Percentiles rank a stretch among this genome's conserved stretches.
Conservation (phyloP, 192 early-diverging fungal species). For the Phlyctochytrium arcticum region DNA sequence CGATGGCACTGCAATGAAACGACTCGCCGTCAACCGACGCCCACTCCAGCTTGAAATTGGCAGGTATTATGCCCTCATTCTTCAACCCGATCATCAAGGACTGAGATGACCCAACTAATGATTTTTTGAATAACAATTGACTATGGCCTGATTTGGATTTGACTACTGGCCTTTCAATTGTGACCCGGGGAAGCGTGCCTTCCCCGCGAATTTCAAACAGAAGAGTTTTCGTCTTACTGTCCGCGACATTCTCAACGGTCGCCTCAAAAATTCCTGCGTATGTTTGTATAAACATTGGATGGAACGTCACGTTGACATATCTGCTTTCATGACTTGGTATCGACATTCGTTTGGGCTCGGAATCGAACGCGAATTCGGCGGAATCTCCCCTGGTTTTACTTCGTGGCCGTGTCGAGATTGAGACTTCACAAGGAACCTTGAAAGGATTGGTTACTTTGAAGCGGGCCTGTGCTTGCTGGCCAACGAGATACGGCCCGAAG, state of each 20-base stretch:
- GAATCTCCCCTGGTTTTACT: constrained; percentile 45
- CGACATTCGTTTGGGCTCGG: constrained; percentile 52
- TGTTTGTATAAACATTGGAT: constrained; percentile 55
- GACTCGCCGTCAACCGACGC: constrained; percentile 34
- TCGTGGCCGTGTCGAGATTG: constrained; percentile 43
- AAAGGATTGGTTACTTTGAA: constrained; percentile 62
- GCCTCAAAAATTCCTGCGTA: constrained; percentile 62
- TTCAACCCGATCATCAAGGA: constrained; percentile 38
- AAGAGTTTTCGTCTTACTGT: constrained; percentile 43
- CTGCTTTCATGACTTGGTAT: constrained; percentile 58
- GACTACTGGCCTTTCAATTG: constrained; percentile 42
- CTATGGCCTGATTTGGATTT: constrained; percentile 37
- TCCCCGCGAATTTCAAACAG: constrained; percentile 57
- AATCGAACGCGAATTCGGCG: constrained; percentile 56
- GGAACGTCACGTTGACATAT: constrained; percentile 52
- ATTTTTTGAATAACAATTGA: constrained; percentile 42
- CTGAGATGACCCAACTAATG: constrained; percentile 45
- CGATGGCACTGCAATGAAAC: constrained; percentile 41
- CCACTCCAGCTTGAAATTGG: constrained; percentile 57
- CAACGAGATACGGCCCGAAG: constrained; percentile 55
- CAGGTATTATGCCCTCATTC: constrained; percentile 58
- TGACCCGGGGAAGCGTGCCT: constrained; percentile 54
- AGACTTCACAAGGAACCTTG: constrained; percentile 57
- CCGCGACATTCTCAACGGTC: constrained; percentile 51
- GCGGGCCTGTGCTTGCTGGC: constrained; percentile 50